Evolutionary conservation across 495 filamentous ascomycete genomes (phyloP), one percentile per base, ranked within the genome.

Genomic region (Evernia prunastri): DNA sequence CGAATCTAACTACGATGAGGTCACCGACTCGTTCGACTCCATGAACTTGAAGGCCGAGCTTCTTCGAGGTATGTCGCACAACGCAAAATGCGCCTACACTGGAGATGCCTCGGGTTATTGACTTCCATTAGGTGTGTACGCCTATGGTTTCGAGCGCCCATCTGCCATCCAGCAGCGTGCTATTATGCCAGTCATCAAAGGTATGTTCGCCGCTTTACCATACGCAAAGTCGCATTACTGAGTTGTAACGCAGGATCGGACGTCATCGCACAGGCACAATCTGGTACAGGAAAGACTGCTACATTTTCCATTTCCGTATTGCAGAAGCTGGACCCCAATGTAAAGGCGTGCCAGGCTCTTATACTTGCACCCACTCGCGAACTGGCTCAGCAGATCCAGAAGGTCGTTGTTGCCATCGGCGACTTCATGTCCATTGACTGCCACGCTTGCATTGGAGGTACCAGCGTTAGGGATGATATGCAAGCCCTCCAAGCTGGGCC

Each of bases 1-100:
- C 82, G 94, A 97, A 82, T 96, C 92, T 73, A 99, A 97, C 89
- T 99, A 99, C 81, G 94, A 99, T 86, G 95, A 99, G 85, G 90
- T 93, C 72, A 94, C 92, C 77, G 94, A 99, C 79, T 96, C 92
- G 63, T 98, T 98, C 78, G 94, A 98, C 80, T 84, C 91, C 67
- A 98, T 98, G 94, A 87, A 88, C 79, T 84, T 98, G 72, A 96
- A 95, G 85, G 71, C 89, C 57, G 94, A 98, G 85, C 87, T 98
- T 73, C 89, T 98, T 72, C 92, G 94, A 82, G 94, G 91, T 94
- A 87, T 80, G 87, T 80, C 57, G 27, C 17, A 31, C 1, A 31
- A 18, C 25, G 33, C 43, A 45, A 33, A 29, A 17, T 63, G 35
- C 17, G 42, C 27, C 31, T 40, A 39, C 33, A 15, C 23, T 31